Conservation (phyloP, 495 filamentous ascomycete species). For the Penicillium atrosanguineum region DNA sequence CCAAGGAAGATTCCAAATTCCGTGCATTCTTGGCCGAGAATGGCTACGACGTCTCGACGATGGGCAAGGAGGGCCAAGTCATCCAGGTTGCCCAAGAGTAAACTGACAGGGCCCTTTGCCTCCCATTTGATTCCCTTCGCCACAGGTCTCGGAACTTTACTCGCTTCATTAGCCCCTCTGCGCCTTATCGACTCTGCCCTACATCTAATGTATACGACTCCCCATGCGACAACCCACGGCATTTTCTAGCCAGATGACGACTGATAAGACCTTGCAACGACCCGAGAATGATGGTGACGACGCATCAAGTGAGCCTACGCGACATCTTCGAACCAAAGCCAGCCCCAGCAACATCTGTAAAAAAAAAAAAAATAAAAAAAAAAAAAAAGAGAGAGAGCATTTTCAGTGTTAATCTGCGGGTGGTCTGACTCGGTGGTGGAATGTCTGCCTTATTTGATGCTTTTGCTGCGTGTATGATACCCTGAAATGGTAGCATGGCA, state of each 20-base stretch:
- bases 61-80: slow-evolving; percentile 46
- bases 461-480: neutral
- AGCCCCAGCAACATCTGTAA: neutral
- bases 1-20: slow-evolving; percentile 67
- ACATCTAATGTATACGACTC: neutral
- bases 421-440: slow-evolving; percentile 17
- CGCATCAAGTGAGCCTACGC: slow-evolving; percentile 6
- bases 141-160: neutral
- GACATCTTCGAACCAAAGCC: slow-evolving; percentile 3
- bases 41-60: slow-evolving; percentile 67
- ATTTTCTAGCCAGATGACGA: neutral
- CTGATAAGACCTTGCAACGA: slow-evolving; percentile 9
- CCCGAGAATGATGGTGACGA: neutral
- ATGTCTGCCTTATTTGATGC: slow-evolving; percentile 2
- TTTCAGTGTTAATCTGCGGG: slow-evolving; percentile 14
- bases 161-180: neutral
- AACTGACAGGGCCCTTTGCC: neutral
- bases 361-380: too few species aligned
- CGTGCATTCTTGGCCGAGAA: slow-evolving; percentile 61
- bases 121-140: neutral
- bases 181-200: neutral
- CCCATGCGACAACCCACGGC: slow-evolving; percentile 11
- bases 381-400: slow-evolving; percentile 6
- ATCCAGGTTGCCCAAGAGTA: slow-evolving; percentile 8
- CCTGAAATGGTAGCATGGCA: slow-evolving; percentile 1